These are phyloP conservation scores for Trametes cinnabarina DNA, from an alignment of 768 basidiomycete species.

Conservation along the genomic window DNA sequence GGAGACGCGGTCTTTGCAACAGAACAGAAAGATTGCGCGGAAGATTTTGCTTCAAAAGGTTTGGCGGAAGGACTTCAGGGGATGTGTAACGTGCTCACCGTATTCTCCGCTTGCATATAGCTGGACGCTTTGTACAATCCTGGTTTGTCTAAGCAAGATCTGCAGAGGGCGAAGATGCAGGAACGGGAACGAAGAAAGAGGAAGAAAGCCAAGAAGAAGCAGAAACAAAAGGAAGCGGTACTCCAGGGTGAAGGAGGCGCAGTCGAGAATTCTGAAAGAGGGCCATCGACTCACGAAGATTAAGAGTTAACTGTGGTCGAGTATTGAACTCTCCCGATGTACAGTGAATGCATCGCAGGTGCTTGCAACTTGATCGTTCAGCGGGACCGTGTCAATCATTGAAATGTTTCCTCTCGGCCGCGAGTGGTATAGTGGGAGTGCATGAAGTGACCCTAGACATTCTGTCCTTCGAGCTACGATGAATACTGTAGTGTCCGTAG, in stretches of 20 bases:
- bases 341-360: too few species aligned
- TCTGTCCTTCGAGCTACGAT: too few species aligned
- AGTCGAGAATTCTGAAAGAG: not conserved
- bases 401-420: too few species aligned
- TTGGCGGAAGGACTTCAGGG: not conserved
- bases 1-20: constrained; percentile 78
- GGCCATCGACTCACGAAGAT: too few species aligned
- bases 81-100: too few species aligned
- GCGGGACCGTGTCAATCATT: too few species aligned
- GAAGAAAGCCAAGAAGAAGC: constrained; percentile 79
- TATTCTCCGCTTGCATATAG: constrained; percentile 39
- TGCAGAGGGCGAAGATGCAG: constrained; percentile 67
- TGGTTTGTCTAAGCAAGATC: constrained; percentile 68
- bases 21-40: constrained; percentile 78
- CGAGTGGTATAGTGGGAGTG: too few species aligned
- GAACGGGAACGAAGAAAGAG: constrained; percentile 72
- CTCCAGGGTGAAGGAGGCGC: not conserved
- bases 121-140: constrained; percentile 72
- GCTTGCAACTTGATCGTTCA: too few species aligned
- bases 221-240: constrained; percentile 12
- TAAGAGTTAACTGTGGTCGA: too few species aligned
- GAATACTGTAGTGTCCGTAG: too few species aligned
- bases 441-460: too few species aligned
- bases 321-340: too few species aligned
- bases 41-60: constrained; percentile 73